These are phyloP conservation scores for Backusella tuberculispora DNA, from an alignment of 192 early-diverging fungal genomes.

Conservation along the genomic window DNA sequence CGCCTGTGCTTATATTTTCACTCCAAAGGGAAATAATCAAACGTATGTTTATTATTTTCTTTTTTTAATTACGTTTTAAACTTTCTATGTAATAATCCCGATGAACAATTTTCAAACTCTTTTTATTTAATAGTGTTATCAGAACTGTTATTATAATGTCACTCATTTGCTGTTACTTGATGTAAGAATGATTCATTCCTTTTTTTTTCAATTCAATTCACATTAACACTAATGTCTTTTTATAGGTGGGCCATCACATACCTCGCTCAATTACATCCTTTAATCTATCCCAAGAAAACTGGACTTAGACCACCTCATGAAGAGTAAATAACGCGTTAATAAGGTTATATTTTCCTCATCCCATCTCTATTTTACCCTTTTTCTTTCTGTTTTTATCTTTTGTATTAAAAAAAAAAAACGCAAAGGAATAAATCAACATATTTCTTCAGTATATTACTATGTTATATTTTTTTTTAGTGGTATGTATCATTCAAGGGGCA, in stretches of 20 bases:
- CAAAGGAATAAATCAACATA: background rate
- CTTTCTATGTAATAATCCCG: background rate
- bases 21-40: slow-evolving; percentile 64
- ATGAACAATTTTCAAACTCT: background rate
- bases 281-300: slow-evolving; percentile 75
- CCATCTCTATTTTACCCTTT: background rate
- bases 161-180: slow-evolving; percentile 60
- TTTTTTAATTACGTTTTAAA: background rate
- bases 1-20: slow-evolving; percentile 54
- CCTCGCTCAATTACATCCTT: slow-evolving; percentile 84
- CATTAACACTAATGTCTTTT: background rate
- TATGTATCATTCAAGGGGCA: slow-evolving; percentile 4
- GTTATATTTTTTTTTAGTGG: background rate
- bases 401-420: background rate
- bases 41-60: slow-evolving; percentile 49
- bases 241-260: slow-evolving; percentile 89
- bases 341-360: background rate
- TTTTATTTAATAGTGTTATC: slow-evolving; percentile 47
- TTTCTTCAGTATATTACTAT: background rate
- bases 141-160: slow-evolving; percentile 63
- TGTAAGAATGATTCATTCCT: slow-evolving; percentile 48
- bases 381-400: background rate
- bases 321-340: background rate
- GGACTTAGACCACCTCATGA: slow-evolving; percentile 55
- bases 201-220: slow-evolving; percentile 8